Evolutionary conservation across 805 yeast species (phyloP).

Genomic region (Candida pini): DNA sequence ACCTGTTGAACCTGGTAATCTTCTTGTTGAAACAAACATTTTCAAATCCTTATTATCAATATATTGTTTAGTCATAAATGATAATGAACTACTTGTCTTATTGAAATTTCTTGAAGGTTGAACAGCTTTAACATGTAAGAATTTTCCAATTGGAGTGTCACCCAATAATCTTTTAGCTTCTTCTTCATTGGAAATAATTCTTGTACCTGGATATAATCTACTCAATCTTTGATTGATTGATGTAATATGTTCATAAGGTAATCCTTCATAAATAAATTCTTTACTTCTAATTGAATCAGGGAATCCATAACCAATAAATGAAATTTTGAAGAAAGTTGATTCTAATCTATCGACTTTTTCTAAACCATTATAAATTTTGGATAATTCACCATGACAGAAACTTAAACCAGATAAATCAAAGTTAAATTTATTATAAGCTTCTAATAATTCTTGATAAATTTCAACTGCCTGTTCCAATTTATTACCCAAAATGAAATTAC

Average conservation of each 20-base stretch:
- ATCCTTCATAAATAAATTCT: slow-evolving; percentile 78
- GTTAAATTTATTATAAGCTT: slow-evolving; percentile 65
- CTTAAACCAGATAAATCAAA: slow-evolving; percentile 75
- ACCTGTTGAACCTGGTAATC: slow-evolving; percentile 67
- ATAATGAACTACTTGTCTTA: slow-evolving; percentile 33
- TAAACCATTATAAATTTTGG: slow-evolving; percentile 60
- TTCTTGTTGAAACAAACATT: slow-evolving; percentile 62
- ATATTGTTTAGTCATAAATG: slow-evolving; percentile 65
- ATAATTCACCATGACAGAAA: slow-evolving; percentile 60
- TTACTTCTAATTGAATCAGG: slow-evolving; percentile 71
- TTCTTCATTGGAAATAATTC: slow-evolving; percentile 50
- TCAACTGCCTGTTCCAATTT: slow-evolving; percentile 77
- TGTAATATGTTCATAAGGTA: slow-evolving; percentile 81
- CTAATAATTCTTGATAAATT: slow-evolving; percentile 68
- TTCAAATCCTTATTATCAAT: slow-evolving; percentile 70
- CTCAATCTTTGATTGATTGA: slow-evolving; percentile 74
- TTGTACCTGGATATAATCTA: slow-evolving; percentile 76
- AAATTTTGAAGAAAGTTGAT: slow-evolving; percentile 74
- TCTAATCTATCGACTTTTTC: slow-evolving; percentile 66
- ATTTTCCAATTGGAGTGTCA: slow-evolving; percentile 63
- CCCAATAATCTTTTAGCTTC: slow-evolving; percentile 48
- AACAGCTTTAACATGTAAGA: slow-evolving; percentile 64
- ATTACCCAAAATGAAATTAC: slow-evolving; percentile 62
- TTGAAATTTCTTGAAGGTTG: slow-evolving; percentile 51
- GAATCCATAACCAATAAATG: slow-evolving; percentile 80